Base-by-base conservation (phyloP, 2,329 filamentous ascomycete genomes). In the Coleophoma cylindrospora region DNA sequence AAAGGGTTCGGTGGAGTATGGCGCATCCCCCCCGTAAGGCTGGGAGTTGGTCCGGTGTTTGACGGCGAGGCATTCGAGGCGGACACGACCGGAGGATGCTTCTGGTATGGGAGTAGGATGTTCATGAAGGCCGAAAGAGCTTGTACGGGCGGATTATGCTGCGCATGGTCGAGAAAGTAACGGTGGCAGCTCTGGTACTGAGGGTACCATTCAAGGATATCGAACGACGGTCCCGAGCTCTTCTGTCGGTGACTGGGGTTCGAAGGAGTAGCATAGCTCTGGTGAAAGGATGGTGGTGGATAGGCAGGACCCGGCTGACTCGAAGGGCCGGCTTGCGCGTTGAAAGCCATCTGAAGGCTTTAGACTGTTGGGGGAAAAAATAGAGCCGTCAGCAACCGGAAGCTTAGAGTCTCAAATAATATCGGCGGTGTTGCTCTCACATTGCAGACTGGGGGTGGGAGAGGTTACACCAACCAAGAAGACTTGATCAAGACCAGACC, bases 121-220 rank as follows among this genome's bases (percentile, higher is more conserved):
- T 97, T 97, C 71, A 96, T 75, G 67, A 94, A 91, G 7, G 91
- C 87, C 17, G 91, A 91, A 44, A 96, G 80, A 9, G 91, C 89
- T 70, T 96, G 91, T 13, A 96, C 89, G 10, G 86, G 81, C 15
- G 77, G 80, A 56, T 84, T 87, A 67, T 95, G 85, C 66, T 97
- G 92, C 7, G 91, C 90, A 64, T 92, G 84, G 62, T 96, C 89
- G 62, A 97, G 75, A 65, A 97, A 99, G 72, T 92, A 96, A 50
- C 83, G 82, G 58, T 92, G 84, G 70, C 94, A 99, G 57, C 84
- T 91, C 69, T 94, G 86, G 67, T 95, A 95, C 52, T 87, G 86
- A 10, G 89, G 88, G 66, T 95, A 88, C 94, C 94, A 97, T 53
- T 91, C 87, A 66, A 96, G 86, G 56, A 96, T 87, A 68, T 92